Percentiles rank a stretch among this genome's conserved stretches.
These are phyloP conservation scores for Starmera stellimalicola DNA, from an alignment of 1,139 yeast genomes.

Conservation along the genomic window DNA sequence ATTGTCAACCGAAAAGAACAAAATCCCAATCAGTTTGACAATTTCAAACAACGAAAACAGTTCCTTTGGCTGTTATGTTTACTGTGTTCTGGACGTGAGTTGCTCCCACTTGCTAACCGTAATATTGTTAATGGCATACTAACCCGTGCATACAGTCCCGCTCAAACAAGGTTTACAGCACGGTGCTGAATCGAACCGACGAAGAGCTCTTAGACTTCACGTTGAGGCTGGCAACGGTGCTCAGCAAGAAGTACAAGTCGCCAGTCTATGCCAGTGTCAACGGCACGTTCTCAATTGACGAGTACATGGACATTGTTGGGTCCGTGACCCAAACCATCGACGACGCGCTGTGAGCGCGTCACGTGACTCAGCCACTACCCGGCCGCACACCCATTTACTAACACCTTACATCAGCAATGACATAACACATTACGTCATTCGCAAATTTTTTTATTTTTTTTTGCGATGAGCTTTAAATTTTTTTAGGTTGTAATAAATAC, in stretches of 20 bases:
- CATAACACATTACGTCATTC: too few relatives aligned
- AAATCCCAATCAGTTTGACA: slow-evolving; percentile 24
- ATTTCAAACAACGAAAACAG: slow-evolving; percentile 22
- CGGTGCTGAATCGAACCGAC: slow-evolving; percentile 26
- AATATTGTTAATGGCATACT: too few relatives aligned
- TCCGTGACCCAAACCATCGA: slow-evolving; percentile 7
- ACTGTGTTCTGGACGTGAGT: slow-evolving; percentile 22
- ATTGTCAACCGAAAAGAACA: slow-evolving; percentile 17
- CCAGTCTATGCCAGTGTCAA: slow-evolving; percentile 30
- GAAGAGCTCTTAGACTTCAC: slow-evolving; percentile 27
- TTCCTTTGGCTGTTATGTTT: slow-evolving; percentile 25
- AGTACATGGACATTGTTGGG: slow-evolving; percentile 10
- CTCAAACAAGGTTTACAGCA: slow-evolving; percentile 20
- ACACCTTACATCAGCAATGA: too few relatives aligned
- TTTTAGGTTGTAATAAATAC: neutral
- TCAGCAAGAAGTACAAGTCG: slow-evolving; percentile 24
- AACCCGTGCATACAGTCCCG: slow-evolving; percentile 5
- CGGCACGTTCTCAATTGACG: slow-evolving; percentile 18
- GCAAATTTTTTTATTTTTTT: too few relatives aligned
- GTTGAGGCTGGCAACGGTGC: slow-evolving; percentile 24
- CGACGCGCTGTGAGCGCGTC: neutral
- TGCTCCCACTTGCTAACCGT: too few relatives aligned
- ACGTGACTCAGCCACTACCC: too few relatives aligned
- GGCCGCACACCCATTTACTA: too few relatives aligned
- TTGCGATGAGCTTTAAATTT: slow-evolving; percentile 4